phyloP scores from a whole-genome alignment of 2,329 filamentous ascomycete species.

The Thielaviopsis euricoi region DNA sequence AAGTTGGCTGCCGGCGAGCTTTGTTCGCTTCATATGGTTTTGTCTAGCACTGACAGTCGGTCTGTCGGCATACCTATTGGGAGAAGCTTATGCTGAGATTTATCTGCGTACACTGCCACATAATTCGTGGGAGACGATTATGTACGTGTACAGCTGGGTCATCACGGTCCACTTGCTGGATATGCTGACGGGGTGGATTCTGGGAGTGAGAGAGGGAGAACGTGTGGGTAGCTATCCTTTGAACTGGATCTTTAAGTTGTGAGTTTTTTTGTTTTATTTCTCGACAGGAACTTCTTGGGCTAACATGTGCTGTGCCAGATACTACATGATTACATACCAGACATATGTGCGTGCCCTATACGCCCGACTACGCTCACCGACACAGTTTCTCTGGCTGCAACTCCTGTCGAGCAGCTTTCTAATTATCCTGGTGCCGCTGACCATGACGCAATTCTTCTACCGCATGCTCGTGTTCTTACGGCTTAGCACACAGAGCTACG shows the following conservation, averaged over 20 bases:
- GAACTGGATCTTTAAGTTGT: constrained; percentile 56
- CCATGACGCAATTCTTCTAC: constrained; percentile 45
- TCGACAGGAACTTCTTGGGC: not conserved
- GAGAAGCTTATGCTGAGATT: constrained; percentile 53
- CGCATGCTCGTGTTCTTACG: constrained; percentile 34
- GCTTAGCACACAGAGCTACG: constrained; percentile 42
- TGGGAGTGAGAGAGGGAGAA: constrained; percentile 49
- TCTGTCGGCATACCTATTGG: constrained; percentile 48
- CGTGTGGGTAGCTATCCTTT: constrained; percentile 53
- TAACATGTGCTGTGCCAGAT: constrained; percentile 23
- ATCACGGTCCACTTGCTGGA: constrained; percentile 49
- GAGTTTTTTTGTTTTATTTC: constrained; percentile 17
- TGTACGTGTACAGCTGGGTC: constrained; percentile 57
- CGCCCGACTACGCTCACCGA: constrained; percentile 46
- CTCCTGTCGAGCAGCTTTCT: constrained; percentile 45
- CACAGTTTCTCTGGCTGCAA: constrained; percentile 50
- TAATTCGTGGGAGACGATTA: constrained; percentile 47
- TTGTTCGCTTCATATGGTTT: constrained; percentile 54
- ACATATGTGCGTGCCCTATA: constrained; percentile 55
- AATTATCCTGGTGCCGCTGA: constrained; percentile 45
- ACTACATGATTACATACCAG: constrained; percentile 54
- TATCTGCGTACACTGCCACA: constrained; percentile 52
- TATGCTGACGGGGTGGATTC: constrained; percentile 47
- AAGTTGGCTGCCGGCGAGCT: constrained; percentile 47
- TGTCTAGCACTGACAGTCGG: constrained; percentile 46